Base-by-base conservation (phyloP, 768 basidiomycete species). In the Cystobasidium tubakii region DNA sequence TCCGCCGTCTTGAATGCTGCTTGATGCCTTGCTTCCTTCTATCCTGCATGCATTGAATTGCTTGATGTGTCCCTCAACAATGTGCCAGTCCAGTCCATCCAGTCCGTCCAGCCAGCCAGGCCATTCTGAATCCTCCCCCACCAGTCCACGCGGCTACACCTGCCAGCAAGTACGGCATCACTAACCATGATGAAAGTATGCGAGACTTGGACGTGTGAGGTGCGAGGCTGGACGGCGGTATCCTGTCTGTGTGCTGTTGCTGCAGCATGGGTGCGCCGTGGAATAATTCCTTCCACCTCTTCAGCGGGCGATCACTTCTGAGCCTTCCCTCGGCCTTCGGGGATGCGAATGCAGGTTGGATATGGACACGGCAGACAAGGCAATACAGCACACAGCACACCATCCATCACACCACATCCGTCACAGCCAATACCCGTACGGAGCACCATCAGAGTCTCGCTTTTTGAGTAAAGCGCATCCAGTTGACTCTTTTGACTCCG, bases 401-500 rank as follows among this genome's bases (percentile, higher is more conserved):
- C 57, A 27, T 31, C 33, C 13, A 60, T 12, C 15, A 4, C 57
- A 25, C 6, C 57, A 12, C 27, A 34, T 34, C 25, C 57, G 13
- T 12, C 53, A 55, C 53, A 55, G 6, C 53, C n/a, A 6, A n/a
- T 23, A 55, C 57, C 13, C 57, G 57, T 60, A 60, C 57, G 57
- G 57, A 60, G 57, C 57, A 60, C 57, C 57, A 60, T 34, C 57
- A 60, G 57, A 60, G 57, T 60, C 57, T 60, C 57, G 57, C 57
- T 60, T 60, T 60, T 60, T 60, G 57, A 60, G 12, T 60, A 60
- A 60, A 34, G 57, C 57, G 57, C 29, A 27, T 29, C 25, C 57
- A 60, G 29, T 50, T 60, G 57, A 60, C 57, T 60, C 57, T 60
- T 27, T 60, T 60, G 57, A 60, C 57, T 60, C 57, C 57, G 53